Base-by-base conservation (phyloP, 2,329 filamentous ascomycete genomes). In the Scedosporium aurantiacum region DNA sequence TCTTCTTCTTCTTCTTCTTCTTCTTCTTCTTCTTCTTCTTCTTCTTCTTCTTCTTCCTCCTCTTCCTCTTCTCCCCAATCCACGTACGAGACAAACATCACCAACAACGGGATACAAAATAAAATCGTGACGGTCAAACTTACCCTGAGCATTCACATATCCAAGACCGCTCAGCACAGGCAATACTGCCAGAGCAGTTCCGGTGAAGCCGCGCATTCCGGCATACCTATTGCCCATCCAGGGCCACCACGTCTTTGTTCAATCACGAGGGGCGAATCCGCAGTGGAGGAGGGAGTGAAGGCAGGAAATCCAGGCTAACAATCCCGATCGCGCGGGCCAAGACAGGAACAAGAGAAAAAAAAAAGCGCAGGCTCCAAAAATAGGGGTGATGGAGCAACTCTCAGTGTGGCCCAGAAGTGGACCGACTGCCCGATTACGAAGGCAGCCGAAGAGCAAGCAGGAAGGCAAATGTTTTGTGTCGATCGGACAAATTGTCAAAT, bases 351-450 rank as follows among this genome's bases (percentile, higher is more conserved):
- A 47, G 45, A 50, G 41, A 57, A 60, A 28, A 45, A 28, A 61
- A 57, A 37, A 59, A 54, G 54, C 14, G 23, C 18, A 23, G 25
- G 58, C 47, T 57, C 61, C 61, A 60, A 37, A 52, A 57, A n/a
- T 47, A 60, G 58, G 54, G 61, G 61, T 37, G 23, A 25, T 6
- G 18, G 50, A 54, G 50, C 50, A 18, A 54, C 50, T 23, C 18
- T 54, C 50, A 28, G 27, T 27, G 21, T 23, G 18, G 7, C 12
- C 50, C 50, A 21, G 6, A 25, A 28, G 18, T 14, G 23, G 50
- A 54, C 23, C 40, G 25, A 7, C 27, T 57, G 54, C 54, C 54
- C 54, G n/a, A 57, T 32, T 32, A 57, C 54, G n/a, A 57, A 57
- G 54, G 54, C 54, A 57, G 27, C 54, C 14, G 23, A 23, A 55